A percentile compares a stretch with the other conserved stretches of the same genome.
Conservation (phyloP, 352 stramenopile species). For the Bremia lactucae region DNA sequence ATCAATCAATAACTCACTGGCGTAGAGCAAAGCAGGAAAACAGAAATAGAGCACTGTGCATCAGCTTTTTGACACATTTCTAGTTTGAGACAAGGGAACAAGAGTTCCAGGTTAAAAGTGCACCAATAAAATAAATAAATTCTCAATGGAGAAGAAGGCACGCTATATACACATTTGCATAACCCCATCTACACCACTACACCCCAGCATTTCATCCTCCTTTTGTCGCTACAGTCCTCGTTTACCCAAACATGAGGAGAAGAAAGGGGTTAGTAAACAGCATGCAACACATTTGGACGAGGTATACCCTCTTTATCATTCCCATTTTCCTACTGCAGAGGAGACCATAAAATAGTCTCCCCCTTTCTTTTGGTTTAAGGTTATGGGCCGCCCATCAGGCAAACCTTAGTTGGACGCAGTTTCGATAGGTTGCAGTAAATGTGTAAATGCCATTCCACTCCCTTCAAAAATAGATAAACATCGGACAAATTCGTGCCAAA, state of each 20-base stretch:
- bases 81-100: slow-evolving; percentile 13
- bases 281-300: slow-evolving; percentile 23
- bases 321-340: too few relatives aligned
- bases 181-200: slow-evolving; percentile 26
- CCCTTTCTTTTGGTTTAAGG: slow-evolving; percentile 36
- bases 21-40: slow-evolving; percentile 11
- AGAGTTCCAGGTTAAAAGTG: slow-evolving; percentile 7
- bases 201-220: slow-evolving; percentile 66
- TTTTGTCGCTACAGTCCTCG: slow-evolving; percentile 20
- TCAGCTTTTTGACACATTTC: slow-evolving; percentile 11
- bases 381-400: slow-evolving; percentile 55
- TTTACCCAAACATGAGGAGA: slow-evolving; percentile 34
- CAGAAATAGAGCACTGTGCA: slow-evolving; percentile 1
- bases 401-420: slow-evolving; percentile 23
- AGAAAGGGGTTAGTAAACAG: slow-evolving; percentile 73
- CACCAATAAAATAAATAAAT: slow-evolving; percentile 7
- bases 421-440: slow-evolving; percentile 5
- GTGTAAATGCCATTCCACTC: slow-evolving; percentile 4
- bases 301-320: slow-evolving; percentile 3
- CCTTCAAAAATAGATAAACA: slow-evolving; percentile 7
- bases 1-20: slow-evolving; percentile 1
- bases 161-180: slow-evolving; percentile 6
- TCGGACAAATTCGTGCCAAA: slow-evolving; percentile 4
- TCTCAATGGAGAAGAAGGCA: slow-evolving; percentile 7
- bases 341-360: slow-evolving; percentile 2